A percentile compares a stretch with the other conserved stretches of the same genome.
phyloP scores from a whole-genome alignment of 345 rosid genomes.

The Diplotaxis tenuifolia region DNA sequence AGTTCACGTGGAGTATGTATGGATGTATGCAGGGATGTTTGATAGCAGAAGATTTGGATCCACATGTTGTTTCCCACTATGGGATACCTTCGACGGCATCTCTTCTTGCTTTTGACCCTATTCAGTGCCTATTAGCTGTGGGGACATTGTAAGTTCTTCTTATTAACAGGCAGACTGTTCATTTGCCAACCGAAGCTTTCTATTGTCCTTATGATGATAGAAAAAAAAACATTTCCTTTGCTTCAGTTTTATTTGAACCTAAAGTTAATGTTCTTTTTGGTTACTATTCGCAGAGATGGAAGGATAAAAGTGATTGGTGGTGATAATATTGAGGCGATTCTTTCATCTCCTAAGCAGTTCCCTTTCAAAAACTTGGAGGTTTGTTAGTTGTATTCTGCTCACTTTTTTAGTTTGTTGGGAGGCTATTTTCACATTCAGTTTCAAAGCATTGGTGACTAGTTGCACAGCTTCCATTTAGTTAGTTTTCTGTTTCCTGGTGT shows the following conservation, averaged over 20 bases:
- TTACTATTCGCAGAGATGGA: constrained; percentile 61
- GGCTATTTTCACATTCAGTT: neutral
- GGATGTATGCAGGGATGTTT: constrained; percentile 41
- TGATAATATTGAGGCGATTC: constrained; percentile 70
- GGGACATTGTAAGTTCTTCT: constrained; percentile 78
- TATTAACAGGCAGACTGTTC: no score
- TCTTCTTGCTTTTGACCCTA: constrained; percentile 69
- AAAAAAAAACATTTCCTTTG: constrained; percentile 10
- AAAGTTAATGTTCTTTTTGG: constrained; percentile 7
- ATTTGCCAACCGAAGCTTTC: no score
- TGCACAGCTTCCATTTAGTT: neutral
- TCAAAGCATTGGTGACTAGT: constrained; percentile 14
- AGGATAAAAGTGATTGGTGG: constrained; percentile 87
- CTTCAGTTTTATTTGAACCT: neutral
- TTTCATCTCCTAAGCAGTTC: constrained; percentile 64
- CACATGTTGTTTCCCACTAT: constrained; percentile 56
- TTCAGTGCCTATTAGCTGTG: constrained; percentile 74
- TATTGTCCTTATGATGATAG: constrained; percentile 7
- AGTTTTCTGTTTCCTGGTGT: constrained; percentile 6
- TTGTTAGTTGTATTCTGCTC: constrained; percentile 33
- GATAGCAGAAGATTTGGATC: constrained; percentile 49
- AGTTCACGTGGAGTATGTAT: no score
- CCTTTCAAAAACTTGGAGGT: constrained; percentile 81
- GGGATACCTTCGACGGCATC: constrained; percentile 85
- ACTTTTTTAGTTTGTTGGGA: constrained; percentile 22